Percentiles rank a stretch among this genome's conserved stretches.
phyloP scores from a whole-genome alignment of 2,329 filamentous ascomycete species.

The Sporothrix pallida region DNA sequence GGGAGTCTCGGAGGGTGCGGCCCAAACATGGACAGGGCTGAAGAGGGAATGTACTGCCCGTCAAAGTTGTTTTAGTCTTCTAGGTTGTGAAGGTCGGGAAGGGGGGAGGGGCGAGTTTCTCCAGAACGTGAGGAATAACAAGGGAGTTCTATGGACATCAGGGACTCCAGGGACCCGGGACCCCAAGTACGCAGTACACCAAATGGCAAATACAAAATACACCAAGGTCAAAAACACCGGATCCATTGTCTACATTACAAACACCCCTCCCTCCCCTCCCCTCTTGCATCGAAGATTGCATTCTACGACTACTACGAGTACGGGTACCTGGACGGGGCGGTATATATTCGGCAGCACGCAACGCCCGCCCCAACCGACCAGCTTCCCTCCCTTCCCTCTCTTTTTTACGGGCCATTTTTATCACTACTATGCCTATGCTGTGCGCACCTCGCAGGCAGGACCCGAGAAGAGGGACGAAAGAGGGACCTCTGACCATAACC shows the following conservation, averaged over 20 bases:
- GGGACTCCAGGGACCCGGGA: too few relatives aligned
- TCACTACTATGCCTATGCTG: neutral
- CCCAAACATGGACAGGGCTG: slow-evolving; percentile 25
- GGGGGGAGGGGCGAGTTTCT: neutral
- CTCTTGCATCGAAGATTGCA: neutral
- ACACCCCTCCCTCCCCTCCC: neutral
- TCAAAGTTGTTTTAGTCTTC: too few relatives aligned
- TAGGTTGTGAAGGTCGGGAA: neutral
- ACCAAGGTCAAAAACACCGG: too few relatives aligned
- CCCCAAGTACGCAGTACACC: too few relatives aligned
- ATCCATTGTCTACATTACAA: neutral
- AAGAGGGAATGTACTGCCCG: neutral
- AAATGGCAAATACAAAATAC: too few relatives aligned
- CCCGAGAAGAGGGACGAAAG: neutral
- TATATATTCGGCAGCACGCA: slow-evolving; percentile 23
- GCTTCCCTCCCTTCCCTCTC: neutral
- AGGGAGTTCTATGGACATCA: too few relatives aligned
- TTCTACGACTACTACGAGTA: neutral
- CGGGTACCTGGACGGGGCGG: neutral
- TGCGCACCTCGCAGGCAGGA: slow-evolving; percentile 18
- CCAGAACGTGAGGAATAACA: too few relatives aligned
- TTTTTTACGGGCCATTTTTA: neutral
- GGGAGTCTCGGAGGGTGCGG: neutral
- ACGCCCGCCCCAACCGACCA: slow-evolving; percentile 1
- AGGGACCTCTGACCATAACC: neutral